Evolutionary conservation across 257 asterid species (phyloP).

Genomic region (Eustoma russellianum): DNA sequence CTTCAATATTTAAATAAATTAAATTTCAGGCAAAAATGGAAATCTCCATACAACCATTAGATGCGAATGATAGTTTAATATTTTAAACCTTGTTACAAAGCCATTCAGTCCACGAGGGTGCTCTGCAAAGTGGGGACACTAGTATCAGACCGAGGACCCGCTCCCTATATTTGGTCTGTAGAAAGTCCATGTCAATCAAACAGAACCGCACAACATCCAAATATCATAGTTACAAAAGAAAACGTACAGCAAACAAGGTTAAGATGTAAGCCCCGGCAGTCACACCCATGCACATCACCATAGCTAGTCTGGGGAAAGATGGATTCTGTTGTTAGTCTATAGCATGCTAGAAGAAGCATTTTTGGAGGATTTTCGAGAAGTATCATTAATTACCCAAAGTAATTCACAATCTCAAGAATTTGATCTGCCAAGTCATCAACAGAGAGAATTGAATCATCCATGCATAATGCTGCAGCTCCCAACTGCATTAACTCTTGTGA

Average conservation of each 20-base stretch:
- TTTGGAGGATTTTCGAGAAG: slow-evolving; percentile 5
- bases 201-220: neutral
- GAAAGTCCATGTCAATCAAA: slow-evolving; percentile 6
- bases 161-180: slow-evolving; percentile 71
- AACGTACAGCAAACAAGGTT: slow-evolving; percentile 72
- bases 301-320: slow-evolving; percentile 56
- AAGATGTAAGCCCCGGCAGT: slow-evolving; percentile 91
- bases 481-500: slow-evolving; percentile 87
- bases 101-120: slow-evolving; percentile 95
- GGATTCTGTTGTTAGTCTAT: no score
- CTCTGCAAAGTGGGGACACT: slow-evolving; percentile 81
- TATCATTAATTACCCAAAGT: slow-evolving; percentile 54
- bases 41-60: slow-evolving; percentile 3
- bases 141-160: slow-evolving; percentile 87
- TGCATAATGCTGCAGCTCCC: slow-evolving; percentile 82
- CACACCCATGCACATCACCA: slow-evolving; percentile 97
- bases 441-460: slow-evolving; percentile 45
- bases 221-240: slow-evolving; percentile 2
- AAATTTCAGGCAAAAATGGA: neutral
- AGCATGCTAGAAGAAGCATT: neutral
- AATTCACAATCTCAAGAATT: slow-evolving; percentile 75
- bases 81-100: slow-evolving; percentile 62
- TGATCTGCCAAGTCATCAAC: slow-evolving; percentile 81
- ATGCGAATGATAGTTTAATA: slow-evolving; percentile 1
- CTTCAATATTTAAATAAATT: slow-evolving; percentile 26